These are phyloP conservation scores for Gracilaria vermiculophylla DNA, from an alignment of 23 red algal species.

Conservation along the genomic window DNA sequence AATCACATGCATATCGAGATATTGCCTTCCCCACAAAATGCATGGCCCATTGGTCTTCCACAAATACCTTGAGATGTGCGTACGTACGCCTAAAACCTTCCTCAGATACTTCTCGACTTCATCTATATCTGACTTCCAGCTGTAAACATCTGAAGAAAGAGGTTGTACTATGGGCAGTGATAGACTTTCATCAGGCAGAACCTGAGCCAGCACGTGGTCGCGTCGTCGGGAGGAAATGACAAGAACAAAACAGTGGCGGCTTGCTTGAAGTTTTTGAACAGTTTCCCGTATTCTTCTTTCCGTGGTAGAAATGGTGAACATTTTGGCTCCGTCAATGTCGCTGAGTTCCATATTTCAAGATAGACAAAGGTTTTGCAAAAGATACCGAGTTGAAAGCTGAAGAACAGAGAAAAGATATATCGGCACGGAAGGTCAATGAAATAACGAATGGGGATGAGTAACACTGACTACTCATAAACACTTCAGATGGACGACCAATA, in stretches of 20 bases:
- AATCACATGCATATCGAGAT: background rate
- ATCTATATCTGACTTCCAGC: background rate
- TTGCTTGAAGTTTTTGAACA: background rate
- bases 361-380: no score
- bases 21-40: background rate
- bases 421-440: background rate
- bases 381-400: no score
- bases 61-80: background rate
- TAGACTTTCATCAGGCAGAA: background rate
- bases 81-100: background rate
- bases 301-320: background rate
- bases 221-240: background rate
- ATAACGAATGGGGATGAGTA: background rate
- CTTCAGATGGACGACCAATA: background rate
- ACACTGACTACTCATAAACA: background rate
- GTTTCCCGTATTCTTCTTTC: background rate
- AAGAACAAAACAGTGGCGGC: background rate
- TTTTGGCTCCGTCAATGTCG: background rate
- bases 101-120: background rate
- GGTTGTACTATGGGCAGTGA: background rate
- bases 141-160: background rate
- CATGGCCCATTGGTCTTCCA: background rate
- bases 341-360: background rate
- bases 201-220: background rate
- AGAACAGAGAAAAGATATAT: background rate